A percentile compares a stretch with the other conserved stretches of the same genome.
Conservation (phyloP, 768 basidiomycete species). For the Amanita polypyramis region DNA sequence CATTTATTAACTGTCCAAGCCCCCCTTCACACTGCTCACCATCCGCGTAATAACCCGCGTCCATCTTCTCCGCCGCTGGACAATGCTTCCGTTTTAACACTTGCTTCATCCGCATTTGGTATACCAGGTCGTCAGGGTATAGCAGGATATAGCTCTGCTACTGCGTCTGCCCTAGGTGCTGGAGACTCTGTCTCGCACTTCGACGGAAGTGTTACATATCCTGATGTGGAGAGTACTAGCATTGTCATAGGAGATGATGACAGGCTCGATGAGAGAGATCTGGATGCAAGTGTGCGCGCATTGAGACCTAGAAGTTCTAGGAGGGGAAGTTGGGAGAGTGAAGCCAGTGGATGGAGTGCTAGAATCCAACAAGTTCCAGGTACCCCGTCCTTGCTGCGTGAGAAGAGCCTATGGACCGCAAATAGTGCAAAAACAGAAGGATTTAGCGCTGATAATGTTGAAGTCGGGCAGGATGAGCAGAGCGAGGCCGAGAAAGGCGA, state of each 20-base stretch:
- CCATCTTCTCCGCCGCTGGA: conserved; percentile 86
- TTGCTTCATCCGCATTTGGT: conserved; percentile 90
- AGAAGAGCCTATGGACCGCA: conserved; percentile 50
- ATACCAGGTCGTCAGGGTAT: conserved; percentile 43
- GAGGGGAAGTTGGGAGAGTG: conserved; percentile 88
- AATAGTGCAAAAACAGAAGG: conserved; percentile 52
- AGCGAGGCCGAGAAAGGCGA: conserved; percentile 4
- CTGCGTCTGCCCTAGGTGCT: conserved; percentile 41
- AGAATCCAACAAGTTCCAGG: conserved; percentile 39
- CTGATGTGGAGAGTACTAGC: conserved; percentile 58
- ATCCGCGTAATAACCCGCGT: conserved; percentile 92
- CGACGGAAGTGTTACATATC: conserved; percentile 45
- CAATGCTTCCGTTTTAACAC: conserved; percentile 86
- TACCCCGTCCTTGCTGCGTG: conserved; percentile 35
- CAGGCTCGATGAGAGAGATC: conserved; percentile 54
- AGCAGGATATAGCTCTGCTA: conserved; percentile 29
- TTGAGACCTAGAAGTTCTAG: conserved; percentile 78
- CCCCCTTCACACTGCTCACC: conserved; percentile 83
- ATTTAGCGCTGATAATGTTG: conserved; percentile 38
- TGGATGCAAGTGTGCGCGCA: conserved; percentile 85
- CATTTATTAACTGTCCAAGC: conserved; percentile 50
- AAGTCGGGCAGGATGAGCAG: conserved; percentile 19
- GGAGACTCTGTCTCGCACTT: conserved; percentile 66
- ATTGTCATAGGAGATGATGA: conserved; percentile 62
- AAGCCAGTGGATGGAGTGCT: conserved; percentile 83